Conservation (phyloP, 768 basidiomycete genomes). For the Mrakia hoshinonis region DNA sequence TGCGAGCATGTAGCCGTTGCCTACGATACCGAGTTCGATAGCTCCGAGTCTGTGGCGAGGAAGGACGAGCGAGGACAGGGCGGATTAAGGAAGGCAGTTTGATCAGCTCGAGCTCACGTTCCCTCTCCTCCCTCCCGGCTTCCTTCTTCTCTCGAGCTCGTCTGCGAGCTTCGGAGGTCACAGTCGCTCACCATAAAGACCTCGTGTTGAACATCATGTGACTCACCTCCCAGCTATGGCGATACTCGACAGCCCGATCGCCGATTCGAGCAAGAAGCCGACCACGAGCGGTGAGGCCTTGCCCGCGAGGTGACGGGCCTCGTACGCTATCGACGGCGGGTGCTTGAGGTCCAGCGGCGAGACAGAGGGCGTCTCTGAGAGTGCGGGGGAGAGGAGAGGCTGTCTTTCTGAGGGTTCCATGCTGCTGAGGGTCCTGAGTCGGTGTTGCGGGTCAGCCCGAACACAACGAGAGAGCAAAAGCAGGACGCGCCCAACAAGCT, state of each 20-base stretch:
- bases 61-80: neutral
- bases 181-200: too few relatives aligned
- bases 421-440: too few relatives aligned
- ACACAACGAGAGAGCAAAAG: too few relatives aligned
- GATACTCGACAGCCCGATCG: conserved; percentile 10
- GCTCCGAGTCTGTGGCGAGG: neutral
- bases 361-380: neutral
- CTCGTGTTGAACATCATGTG: too few relatives aligned
- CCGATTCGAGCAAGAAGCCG: conserved; percentile 17
- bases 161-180: too few relatives aligned
- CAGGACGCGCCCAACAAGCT: too few relatives aligned
- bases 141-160: too few relatives aligned
- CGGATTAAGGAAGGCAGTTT: neutral
- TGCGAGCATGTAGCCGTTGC: conserved; percentile 17
- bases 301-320: neutral
- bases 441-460: too few relatives aligned
- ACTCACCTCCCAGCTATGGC: conserved; percentile 19
- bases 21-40: conserved; percentile 13
- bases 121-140: too few relatives aligned
- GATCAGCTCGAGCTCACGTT: conserved; percentile 5
- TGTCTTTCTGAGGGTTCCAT: too few relatives aligned
- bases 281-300: conserved; percentile 8
- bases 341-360: neutral
- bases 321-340: neutral
- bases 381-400: too few relatives aligned